Percentiles rank a stretch among this genome's conserved stretches.
Conservation (phyloP, 352 stramenopile species). For the Globisporangium rhizosaccharum region DNA sequence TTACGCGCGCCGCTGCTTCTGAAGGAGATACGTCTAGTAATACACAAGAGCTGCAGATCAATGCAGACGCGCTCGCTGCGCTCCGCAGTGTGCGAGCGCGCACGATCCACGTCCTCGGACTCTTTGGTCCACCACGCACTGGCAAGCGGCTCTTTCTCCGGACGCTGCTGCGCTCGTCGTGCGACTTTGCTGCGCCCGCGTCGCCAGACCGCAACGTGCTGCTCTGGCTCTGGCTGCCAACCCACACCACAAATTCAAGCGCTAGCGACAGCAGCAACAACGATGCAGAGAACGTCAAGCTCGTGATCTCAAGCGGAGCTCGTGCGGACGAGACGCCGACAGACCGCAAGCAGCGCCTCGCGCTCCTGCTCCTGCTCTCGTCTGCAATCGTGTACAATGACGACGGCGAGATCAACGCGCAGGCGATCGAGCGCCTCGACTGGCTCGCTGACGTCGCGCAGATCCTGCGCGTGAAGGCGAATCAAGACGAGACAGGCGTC, state of each 20-base stretch:
- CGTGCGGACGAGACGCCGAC: conserved; percentile 11
- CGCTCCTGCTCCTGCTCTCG: conserved; percentile 53
- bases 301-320: conserved; percentile 22
- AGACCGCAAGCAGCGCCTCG: conserved; percentile 12
- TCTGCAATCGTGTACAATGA: conserved; percentile 56
- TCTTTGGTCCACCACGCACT: conserved; percentile 31
- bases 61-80: conserved; percentile 16
- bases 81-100: conserved; percentile 13
- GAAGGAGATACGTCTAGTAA: not conserved
- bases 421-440: conserved; percentile 35
- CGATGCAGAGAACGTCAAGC: conserved; percentile 3
- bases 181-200: conserved; percentile 15
- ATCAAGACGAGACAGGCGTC: conserved; percentile 55
- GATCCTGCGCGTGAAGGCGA: conserved; percentile 40
- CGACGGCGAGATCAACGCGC: conserved; percentile 43
- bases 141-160: conserved; percentile 44
- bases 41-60: conserved; percentile 12
- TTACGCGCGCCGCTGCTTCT: conserved; percentile 9
- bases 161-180: conserved; percentile 28
- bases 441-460: conserved; percentile 38
- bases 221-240: conserved; percentile 41
- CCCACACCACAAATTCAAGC: not conserved
- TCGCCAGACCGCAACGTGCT: conserved; percentile 18
- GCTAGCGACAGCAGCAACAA: not conserved
- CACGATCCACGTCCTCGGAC: conserved; percentile 33